A percentile compares a stretch with the other conserved stretches of the same genome.
Evolutionary conservation across 768 basidiomycete species (phyloP).

Genomic region (Russula foetens): DNA sequence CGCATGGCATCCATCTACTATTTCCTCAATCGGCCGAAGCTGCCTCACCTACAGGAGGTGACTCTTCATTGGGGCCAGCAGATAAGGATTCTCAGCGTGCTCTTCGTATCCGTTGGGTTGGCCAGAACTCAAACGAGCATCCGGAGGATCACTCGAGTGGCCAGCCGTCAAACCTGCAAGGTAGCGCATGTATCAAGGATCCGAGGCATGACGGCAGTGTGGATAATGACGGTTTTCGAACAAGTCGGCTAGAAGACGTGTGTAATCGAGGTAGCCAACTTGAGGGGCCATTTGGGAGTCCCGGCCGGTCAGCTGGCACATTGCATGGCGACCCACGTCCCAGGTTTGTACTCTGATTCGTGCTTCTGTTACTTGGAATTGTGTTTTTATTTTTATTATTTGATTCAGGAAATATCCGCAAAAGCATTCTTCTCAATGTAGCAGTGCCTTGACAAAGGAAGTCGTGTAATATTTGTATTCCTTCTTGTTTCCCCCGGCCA

Average conservation of each 20-base stretch:
- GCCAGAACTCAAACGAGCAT: conserved; percentile 4
- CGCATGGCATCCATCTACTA: conserved; percentile 49
- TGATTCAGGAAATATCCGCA: background rate
- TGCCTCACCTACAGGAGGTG: background rate
- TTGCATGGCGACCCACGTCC: background rate
- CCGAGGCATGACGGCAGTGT: background rate
- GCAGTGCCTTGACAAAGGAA: conserved; percentile 6
- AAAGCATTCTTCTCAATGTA: conserved; percentile 6
- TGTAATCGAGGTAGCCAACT: background rate
- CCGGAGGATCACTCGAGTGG: background rate
- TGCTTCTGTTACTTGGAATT: background rate
- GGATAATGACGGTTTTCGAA: background rate
- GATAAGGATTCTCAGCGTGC: conserved; percentile 13
- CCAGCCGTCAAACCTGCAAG: background rate
- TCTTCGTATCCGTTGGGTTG: conserved; percentile 17
- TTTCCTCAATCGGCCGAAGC: conserved; percentile 15
- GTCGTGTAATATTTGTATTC: conserved; percentile 12
- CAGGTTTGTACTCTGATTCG: conserved; percentile 6
- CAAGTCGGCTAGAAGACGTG: background rate
- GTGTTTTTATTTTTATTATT: background rate
- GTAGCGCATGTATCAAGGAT: background rate
- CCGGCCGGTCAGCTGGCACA: background rate
- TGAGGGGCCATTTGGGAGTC: background rate
- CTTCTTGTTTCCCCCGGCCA: background rate
- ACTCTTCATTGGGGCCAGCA: background rate